These are phyloP conservation scores for Fusarium sp. DNA, from an alignment of 2,329 filamentous ascomycete genomes.

Conservation along the genomic window DNA sequence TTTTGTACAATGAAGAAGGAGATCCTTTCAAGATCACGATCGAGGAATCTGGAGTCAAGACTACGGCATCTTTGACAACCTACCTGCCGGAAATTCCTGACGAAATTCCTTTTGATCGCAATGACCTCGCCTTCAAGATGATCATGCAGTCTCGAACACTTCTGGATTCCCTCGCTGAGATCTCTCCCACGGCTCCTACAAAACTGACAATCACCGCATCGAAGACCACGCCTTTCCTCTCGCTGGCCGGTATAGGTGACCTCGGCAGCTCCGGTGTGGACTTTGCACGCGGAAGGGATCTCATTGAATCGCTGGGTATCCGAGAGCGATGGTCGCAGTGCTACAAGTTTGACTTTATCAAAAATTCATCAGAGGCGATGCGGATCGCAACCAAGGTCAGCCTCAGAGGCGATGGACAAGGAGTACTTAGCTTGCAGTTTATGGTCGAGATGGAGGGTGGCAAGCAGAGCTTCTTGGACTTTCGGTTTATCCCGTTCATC, in stretches of 20 bases:
- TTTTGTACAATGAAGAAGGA: constrained; percentile 78
- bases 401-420: constrained; percentile 84
- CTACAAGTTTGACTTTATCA: constrained; percentile 88
- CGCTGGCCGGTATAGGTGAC: constrained; percentile 69
- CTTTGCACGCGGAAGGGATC: constrained; percentile 68
- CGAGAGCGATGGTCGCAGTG: constrained; percentile 67
- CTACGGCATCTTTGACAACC: constrained; percentile 87
- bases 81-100: constrained; percentile 79
- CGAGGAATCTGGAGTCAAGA: constrained; percentile 84
- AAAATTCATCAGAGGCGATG: constrained; percentile 91
- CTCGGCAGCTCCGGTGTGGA: constrained; percentile 70
- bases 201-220: constrained; percentile 73
- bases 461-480: constrained; percentile 78
- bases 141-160: constrained; percentile 86
- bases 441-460: constrained; percentile 86
- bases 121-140: constrained; percentile 84
- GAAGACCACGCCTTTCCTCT: constrained; percentile 72
- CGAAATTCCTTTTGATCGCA: constrained; percentile 86
- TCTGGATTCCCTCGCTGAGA: constrained; percentile 74
- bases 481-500: constrained; percentile 77
- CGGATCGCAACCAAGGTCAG: constrained; percentile 90
- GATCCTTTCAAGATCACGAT: constrained; percentile 84
- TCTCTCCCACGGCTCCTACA: constrained; percentile 73
- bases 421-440: constrained; percentile 92
- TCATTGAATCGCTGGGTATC: constrained; percentile 79